A percentile compares a stretch with the other conserved stretches of the same genome.
These are phyloP conservation scores for Colletotrichum limetticola DNA, from an alignment of 2,329 filamentous ascomycete species.

Conservation along the genomic window DNA sequence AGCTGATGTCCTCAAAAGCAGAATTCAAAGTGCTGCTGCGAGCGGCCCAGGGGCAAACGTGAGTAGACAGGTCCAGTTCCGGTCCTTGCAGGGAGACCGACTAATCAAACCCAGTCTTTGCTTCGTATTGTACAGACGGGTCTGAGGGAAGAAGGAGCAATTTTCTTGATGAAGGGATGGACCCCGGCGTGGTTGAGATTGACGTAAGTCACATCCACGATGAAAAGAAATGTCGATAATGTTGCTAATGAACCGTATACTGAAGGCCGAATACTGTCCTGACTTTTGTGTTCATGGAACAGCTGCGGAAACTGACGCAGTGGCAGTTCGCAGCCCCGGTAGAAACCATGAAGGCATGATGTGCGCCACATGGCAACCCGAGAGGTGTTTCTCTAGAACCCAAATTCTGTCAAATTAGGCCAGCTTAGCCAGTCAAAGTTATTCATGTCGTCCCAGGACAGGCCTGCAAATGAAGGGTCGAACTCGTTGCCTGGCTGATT, in stretches of 20 bases:
- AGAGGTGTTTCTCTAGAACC: slow-evolving; percentile 38
- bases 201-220: slow-evolving; percentile 43
- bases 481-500: slow-evolving; percentile 71
- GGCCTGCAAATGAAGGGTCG: slow-evolving; percentile 63
- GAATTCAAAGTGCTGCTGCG: slow-evolving; percentile 48
- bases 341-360: slow-evolving; percentile 29
- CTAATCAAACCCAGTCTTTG: slow-evolving; percentile 42
- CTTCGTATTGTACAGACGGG: slow-evolving; percentile 46
- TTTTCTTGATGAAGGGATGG: slow-evolving; percentile 59
- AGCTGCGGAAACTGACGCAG: slow-evolving; percentile 48
- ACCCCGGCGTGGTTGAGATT: slow-evolving; percentile 56
- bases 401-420: slow-evolving; percentile 55
- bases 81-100: neutral
- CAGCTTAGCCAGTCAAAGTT: slow-evolving; percentile 68
- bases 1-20: slow-evolving; percentile 56
- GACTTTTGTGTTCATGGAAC: slow-evolving; percentile 58
- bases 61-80: slow-evolving; percentile 9
- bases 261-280: slow-evolving; percentile 55
- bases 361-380: neutral
- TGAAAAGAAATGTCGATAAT: slow-evolving; percentile 30
- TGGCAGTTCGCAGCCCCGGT: slow-evolving; percentile 27
- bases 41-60: slow-evolving; percentile 26
- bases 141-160: slow-evolving; percentile 50
- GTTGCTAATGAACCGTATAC: slow-evolving; percentile 32
- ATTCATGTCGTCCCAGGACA: slow-evolving; percentile 69